These are phyloP conservation scores for Coniochaeta prunicola DNA, from an alignment of 2,329 filamentous ascomycete species.

Conservation along the genomic window DNA sequence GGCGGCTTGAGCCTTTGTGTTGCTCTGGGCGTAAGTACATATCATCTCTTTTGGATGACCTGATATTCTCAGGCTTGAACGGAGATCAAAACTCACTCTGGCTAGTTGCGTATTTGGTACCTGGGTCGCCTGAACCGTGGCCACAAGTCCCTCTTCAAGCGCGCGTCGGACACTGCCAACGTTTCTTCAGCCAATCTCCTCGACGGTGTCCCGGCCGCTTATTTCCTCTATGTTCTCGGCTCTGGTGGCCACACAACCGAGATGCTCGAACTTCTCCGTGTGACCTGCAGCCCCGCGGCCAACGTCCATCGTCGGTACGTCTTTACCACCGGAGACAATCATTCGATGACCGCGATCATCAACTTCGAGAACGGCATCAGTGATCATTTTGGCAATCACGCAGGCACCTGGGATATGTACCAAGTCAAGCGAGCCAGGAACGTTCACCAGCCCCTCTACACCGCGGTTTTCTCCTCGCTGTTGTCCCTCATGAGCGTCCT, in stretches of 20 bases:
- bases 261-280: constrained; percentile 77
- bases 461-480: constrained; percentile 63
- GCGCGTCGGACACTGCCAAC: not conserved
- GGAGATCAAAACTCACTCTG: not conserved
- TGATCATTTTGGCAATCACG: constrained; percentile 24
- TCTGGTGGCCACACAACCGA: constrained; percentile 93
- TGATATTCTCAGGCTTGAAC: not conserved
- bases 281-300: constrained; percentile 42
- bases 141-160: not conserved
- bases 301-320: constrained; percentile 72
- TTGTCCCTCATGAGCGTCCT: constrained; percentile 42
- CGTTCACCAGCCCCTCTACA: constrained; percentile 74
- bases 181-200: not conserved
- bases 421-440: constrained; percentile 68
- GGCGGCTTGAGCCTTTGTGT: not conserved
- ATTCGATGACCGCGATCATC: constrained; percentile 56
- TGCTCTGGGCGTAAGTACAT: not conserved
- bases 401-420: constrained; percentile 54
- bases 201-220: constrained; percentile 23
- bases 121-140: not conserved
- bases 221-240: constrained; percentile 77
- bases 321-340: constrained; percentile 66
- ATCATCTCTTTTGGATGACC: not conserved
- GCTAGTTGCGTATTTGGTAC: not conserved
- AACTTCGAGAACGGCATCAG: constrained; percentile 52